A percentile compares a stretch with the other conserved stretches of the same genome.
phyloP scores from a whole-genome alignment of 371 early-diverging fungal genomes.

The Nematocida homosporus region DNA sequence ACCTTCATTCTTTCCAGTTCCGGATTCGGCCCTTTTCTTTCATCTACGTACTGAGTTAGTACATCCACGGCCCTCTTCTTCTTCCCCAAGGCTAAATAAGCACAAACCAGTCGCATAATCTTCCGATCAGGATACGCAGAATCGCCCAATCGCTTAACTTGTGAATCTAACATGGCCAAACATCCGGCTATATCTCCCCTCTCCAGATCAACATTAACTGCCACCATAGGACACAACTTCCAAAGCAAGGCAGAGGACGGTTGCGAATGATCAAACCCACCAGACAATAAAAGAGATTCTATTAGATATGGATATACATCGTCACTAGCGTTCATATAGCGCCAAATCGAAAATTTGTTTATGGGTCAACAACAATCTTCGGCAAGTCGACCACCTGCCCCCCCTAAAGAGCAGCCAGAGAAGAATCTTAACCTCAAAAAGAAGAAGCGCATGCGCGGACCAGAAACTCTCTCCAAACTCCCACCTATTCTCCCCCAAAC shows the following conservation, averaged over 20 bases:
- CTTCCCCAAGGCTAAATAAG: too few species aligned
- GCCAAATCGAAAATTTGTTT: slow-evolving; percentile 23
- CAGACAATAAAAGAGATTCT: too few species aligned
- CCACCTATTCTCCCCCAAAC: slow-evolving; percentile 37
- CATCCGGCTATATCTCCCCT: background rate
- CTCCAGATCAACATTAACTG: background rate
- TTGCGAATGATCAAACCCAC: too few species aligned
- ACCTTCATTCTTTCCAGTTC: background rate
- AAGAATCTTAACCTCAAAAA: slow-evolving; percentile 55
- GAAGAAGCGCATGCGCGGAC: slow-evolving; percentile 32
- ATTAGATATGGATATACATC: too few species aligned
- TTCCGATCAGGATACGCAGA: too few species aligned
- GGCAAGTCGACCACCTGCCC: slow-evolving; percentile 42
- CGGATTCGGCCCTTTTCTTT: background rate
- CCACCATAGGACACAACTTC: background rate
- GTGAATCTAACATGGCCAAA: background rate
- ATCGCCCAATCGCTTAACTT: too few species aligned
- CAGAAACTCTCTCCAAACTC: slow-evolving; percentile 54
- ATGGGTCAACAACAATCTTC: slow-evolving; percentile 59
- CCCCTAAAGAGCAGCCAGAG: slow-evolving; percentile 25
- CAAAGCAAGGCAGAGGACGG: background rate
- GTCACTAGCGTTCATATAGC: too few species aligned
- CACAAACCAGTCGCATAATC: too few species aligned
- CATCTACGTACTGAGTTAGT: background rate
- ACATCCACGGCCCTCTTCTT: background rate